Evolutionary conservation across 2,329 filamentous ascomycete species (phyloP), one percentile per base, ranked within the genome.

Genomic region (Tetracladium maxilliforme): DNA sequence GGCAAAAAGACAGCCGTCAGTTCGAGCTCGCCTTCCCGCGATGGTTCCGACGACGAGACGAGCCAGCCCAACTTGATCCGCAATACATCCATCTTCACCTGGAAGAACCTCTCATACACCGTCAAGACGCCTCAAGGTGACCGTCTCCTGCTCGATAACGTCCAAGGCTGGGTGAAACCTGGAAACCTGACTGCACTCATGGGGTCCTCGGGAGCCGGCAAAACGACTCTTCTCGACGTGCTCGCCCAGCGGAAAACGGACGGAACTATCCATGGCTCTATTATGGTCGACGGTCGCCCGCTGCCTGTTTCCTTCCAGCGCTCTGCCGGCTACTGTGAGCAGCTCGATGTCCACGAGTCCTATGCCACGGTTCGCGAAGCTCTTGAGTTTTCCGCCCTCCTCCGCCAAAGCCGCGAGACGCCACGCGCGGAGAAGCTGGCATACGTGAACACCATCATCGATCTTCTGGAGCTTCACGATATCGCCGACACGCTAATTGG

Each of bases 131-230:
- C 63, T 0, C 45, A 49, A 1, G 67, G 66, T 6, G 55, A 82
- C 63, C 69, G 76, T 7, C 56, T 66, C 9, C 70, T 92, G 30
- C 56, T 92, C 6, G 72, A 90, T 33, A 65, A 87, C 29, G 77
- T 92, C 2, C 70, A 84, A 35, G 83, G 82, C 4, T 92, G 77
- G 70, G 77, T 86, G 28, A 81, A 82, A 47, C 79, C 81, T 2
- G 80, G 80, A 22, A 83, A 73, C 34, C 49, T 84, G 12, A 81
- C 74, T 4, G 80, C 78, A 5, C 56, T 70, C 6, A 75, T 74
- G 69, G 69, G 70, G 16, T 64, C 69, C 0, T 65, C 52, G 2
- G 84, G 3, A 86, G 81, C 80, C n/a, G 80, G 81, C 27, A 87
- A 87, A 49, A 87, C 80, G 0, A 86, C 80, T 0, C 61, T 90